phyloP scores from a whole-genome alignment of 129 eudicot species.

The Flaveria robusta region DNA sequence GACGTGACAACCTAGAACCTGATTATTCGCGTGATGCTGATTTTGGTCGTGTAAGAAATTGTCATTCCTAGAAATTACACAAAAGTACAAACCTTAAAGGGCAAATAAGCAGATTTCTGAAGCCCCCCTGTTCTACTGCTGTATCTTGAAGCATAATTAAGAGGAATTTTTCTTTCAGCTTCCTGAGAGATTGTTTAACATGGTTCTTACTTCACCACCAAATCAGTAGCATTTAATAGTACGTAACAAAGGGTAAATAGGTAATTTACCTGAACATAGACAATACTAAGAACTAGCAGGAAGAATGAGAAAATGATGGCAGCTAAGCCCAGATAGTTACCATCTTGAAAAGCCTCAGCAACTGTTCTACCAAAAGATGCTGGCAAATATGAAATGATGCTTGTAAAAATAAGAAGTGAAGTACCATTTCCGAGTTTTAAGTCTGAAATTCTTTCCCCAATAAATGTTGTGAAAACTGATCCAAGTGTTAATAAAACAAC shows the following conservation, averaged over 20 bases:
- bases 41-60: not conserved
- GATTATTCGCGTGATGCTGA: not conserved
- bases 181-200: constrained; percentile 56
- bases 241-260: constrained; percentile 2
- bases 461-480: constrained; percentile 75
- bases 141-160: constrained; percentile 98
- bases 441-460: constrained; percentile 93
- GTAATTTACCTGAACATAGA: constrained; percentile 86
- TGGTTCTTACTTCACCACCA: not conserved
- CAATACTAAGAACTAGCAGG: constrained; percentile 88
- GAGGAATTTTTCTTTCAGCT: constrained; percentile 98
- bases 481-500: constrained; percentile 83
- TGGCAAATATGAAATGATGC: constrained; percentile 94
- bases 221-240: not conserved
- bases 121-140: constrained; percentile 78
- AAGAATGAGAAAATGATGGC: constrained; percentile 73
- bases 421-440: constrained; percentile 97
- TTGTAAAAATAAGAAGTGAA: constrained; percentile 91
- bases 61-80: not conserved
- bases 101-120: constrained; percentile 92
- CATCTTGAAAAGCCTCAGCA: constrained; percentile 87
- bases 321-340: constrained; percentile 76
- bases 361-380: constrained; percentile 96
- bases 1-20: not conserved
- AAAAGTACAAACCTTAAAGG: constrained; percentile 74